Evolutionary conservation across 805 yeast genomes (phyloP).

Genomic region (Wickerhamomyces kurtzmanii): DNA sequence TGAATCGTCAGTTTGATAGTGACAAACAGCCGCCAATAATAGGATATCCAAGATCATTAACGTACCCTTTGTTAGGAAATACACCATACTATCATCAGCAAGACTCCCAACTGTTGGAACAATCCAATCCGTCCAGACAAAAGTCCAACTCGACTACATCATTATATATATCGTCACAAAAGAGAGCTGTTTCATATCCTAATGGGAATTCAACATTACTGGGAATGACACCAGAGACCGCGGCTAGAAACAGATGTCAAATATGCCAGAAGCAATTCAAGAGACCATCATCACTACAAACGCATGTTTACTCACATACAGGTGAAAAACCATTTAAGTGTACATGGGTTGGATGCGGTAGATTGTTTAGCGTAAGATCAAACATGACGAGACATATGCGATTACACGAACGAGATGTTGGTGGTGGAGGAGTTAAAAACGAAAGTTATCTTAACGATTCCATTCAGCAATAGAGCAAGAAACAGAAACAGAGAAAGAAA

Average conservation of each 20-base stretch:
- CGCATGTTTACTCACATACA: constrained; percentile 73
- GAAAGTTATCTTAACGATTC: no score
- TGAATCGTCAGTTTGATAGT: constrained; percentile 1
- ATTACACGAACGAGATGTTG: constrained; percentile 41
- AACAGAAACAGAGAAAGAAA: constrained; percentile 1
- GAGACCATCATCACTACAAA: constrained; percentile 73
- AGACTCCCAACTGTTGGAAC: constrained; percentile 4
- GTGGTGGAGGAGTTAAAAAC: no score
- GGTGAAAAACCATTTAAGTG: constrained; percentile 72
- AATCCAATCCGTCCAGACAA: no score
- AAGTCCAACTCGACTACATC: no score
- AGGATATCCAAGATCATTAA: constrained; percentile 10
- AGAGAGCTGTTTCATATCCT: neutral
- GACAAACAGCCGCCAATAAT: no score
- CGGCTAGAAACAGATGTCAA: constrained; percentile 32
- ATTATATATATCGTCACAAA: no score
- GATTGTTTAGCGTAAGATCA: constrained; percentile 64
- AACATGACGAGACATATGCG: constrained; percentile 76
- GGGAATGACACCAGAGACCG: constrained; percentile 34
- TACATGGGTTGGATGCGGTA: constrained; percentile 55
- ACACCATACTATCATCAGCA: constrained; percentile 4
- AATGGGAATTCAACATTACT: constrained; percentile 7
- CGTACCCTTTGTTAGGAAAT: constrained; percentile 7
- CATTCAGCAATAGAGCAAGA: constrained; percentile 4
- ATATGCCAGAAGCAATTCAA: constrained; percentile 71